Base-by-base conservation (phyloP, 2,329 filamentous ascomycete species). In the Clathrospora elynae region DNA sequence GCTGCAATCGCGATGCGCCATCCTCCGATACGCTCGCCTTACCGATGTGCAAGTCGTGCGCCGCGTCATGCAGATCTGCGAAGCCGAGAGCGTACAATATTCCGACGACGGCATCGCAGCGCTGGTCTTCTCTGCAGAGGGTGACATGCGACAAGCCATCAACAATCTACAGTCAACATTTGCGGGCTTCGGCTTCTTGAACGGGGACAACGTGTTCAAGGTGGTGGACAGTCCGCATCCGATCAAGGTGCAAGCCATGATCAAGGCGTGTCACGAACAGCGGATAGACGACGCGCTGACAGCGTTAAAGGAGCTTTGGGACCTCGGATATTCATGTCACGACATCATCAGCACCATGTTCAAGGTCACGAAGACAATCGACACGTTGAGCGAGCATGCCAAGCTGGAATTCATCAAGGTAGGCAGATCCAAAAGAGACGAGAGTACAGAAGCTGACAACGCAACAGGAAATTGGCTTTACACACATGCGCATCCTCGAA, bases 331-430 rank as follows among this genome's bases (percentile, higher is more conserved):
- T 74, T 96, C 90, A n/a, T 95, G 90, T 59, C 92, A 99, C 74
- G 93, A 99, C 71, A 96, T 99, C 60, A 95, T 99, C 71, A 95
- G 88, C 73, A 99, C 92, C 49, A 99, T 99, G 93, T 97, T 99
- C 78, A 86, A 87, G 64, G 93, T 99, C 47, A 97, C 93, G 31
- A 99, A 97, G 77, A 95, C 90, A 1, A 90, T 97, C 46, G 88
- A 89, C 2, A 90, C 87, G 1, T 75, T 99, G 42, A 93, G 90
- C 56, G 93, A 99, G 73, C 90, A 97, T 71, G 85, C 90, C 11
- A 96, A 96, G 75, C 78, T 99, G 49, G 92, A 97, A 68, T 99
- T 97, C 61, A 95, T 97, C 74, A 92, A 90, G 57, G 66, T 64
- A 49, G 26, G 46, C 17, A 10, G 6, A 16, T 25, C 5, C 19